These are phyloP conservation scores for Sedum album DNA, from an alignment of 164 flowering plant species.

Conservation along the genomic window DNA sequence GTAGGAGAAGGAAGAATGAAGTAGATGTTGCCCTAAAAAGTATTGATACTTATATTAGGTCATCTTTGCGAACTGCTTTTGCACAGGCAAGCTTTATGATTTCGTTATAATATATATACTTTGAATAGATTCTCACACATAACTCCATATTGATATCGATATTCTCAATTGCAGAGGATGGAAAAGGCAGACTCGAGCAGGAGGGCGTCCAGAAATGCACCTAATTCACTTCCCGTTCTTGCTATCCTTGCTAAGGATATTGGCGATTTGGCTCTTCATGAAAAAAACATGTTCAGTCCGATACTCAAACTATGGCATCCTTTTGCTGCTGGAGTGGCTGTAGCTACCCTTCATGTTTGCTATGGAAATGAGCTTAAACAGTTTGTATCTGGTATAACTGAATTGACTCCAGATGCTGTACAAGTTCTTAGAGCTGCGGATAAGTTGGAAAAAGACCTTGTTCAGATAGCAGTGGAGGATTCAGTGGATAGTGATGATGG, in stretches of 20 bases:
- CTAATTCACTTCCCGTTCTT: conserved; percentile 57
- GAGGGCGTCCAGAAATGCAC: conserved; percentile 48
- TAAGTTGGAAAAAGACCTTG: conserved; percentile 84
- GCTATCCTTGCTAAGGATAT: conserved; percentile 75
- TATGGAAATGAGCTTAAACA: conserved; percentile 77
- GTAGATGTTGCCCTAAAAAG: conserved; percentile 60
- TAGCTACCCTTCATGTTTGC: conserved; percentile 88
- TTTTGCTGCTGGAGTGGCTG: conserved; percentile 87
- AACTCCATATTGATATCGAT: background rate
- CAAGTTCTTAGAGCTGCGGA: conserved; percentile 88
- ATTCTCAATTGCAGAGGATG: conserved; percentile 43
- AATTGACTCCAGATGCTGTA: conserved; percentile 84
- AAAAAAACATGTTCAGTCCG: conserved; percentile 75
- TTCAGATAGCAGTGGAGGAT: conserved; percentile 91
- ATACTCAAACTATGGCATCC: conserved; percentile 86
- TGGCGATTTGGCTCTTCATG: conserved; percentile 63
- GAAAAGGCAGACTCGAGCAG: conserved; percentile 70
- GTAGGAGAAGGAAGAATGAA: conserved; percentile 50
- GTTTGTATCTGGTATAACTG: conserved; percentile 56
- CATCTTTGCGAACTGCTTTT: conserved; percentile 78
- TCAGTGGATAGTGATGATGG: conserved; percentile 96
- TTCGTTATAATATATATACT: background rate
- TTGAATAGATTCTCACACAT: background rate
- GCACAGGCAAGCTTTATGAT: conserved; percentile 69
- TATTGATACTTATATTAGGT: conserved; percentile 81